These are phyloP conservation scores for Peniophora sp. DNA, from an alignment of 1,284 basidiomycete species.

Conservation along the genomic window DNA sequence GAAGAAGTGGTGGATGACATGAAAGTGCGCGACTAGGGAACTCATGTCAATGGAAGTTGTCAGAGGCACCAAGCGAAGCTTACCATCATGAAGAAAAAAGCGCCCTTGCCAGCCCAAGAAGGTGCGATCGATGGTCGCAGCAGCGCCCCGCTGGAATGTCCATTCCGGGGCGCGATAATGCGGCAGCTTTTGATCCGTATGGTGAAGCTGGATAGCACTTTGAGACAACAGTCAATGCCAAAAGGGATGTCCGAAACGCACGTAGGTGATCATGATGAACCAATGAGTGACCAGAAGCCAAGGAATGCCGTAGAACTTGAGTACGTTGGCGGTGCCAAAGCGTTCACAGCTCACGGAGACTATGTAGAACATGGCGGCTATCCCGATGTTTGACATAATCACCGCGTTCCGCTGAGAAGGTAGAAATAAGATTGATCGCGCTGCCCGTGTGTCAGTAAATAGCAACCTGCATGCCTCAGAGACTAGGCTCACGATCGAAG, in stretches of 20 bases:
- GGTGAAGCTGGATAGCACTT: slow-evolving; percentile 29
- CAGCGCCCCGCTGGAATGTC: slow-evolving; percentile 59
- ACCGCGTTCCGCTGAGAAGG: slow-evolving; percentile 42
- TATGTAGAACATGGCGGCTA: slow-evolving; percentile 33
- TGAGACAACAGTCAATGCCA: background rate
- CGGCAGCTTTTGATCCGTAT: slow-evolving; percentile 40
- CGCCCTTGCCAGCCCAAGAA: slow-evolving; percentile 43
- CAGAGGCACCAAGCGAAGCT: background rate
- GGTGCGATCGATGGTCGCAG: slow-evolving; percentile 53
- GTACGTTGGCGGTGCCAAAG: slow-evolving; percentile 28
- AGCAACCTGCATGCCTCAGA: background rate
- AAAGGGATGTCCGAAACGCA: background rate
- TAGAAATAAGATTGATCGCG: slow-evolving; percentile 47
- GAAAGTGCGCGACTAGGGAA: slow-evolving; percentile 30
- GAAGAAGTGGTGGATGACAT: slow-evolving; percentile 31
- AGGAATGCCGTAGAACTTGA: slow-evolving; percentile 51
- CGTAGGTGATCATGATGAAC: slow-evolving; percentile 50
- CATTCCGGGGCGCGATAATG: slow-evolving; percentile 45
- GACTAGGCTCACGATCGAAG: slow-evolving; percentile 38
- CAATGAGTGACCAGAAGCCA: slow-evolving; percentile 52
- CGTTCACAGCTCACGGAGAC: background rate
- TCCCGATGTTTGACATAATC: slow-evolving; percentile 47
- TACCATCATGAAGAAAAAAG: slow-evolving; percentile 30
- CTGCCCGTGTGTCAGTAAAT: slow-evolving; percentile 17
- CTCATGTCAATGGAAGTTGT: background rate